Base-by-base conservation (phyloP, 257 asterid species). In the Ilex aquifolium region DNA sequence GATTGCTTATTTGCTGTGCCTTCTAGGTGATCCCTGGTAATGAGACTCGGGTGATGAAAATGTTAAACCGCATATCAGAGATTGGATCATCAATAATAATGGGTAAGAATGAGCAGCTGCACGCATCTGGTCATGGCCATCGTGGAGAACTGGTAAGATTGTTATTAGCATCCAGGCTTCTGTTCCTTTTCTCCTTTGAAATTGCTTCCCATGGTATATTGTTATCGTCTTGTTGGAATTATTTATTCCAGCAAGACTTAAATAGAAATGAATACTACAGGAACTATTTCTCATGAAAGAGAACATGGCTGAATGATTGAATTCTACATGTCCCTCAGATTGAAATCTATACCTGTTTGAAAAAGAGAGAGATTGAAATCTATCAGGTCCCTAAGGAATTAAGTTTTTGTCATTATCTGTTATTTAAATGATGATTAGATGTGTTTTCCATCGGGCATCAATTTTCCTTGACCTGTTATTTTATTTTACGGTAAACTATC, bases 21-120 rank as follows among this genome's bases (percentile, higher is more conserved):
- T 71, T 74, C 58, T 76, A 93, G 99, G 97, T 93, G 64, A 93
- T 93, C 62, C 99, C 99, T 68, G 99, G 99, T 57, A 93, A 93
- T 71, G 99, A 93, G 81, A 84, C 83, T 17, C 85, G 97, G 69
- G 99, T 93, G 62, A 93, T 93, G 95, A 79, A 85, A 78, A 93
- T 93, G 99, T 69, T 93, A 16, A 93, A 93, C 64, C 97, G 99
- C 27, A 69, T 93, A 77, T 82, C 99, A 56, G 97, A 90, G 61
- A 85, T 93, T 42, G 99, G 99, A 73, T 78, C 99, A 46, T 76
- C 83, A 11, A 80, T 93, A 73, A 91, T 93, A 72, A 90, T 93
- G 97, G 99, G 99, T 60, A 93, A 85, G 85, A 90, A 82, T 69
- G 96, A 87, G 75, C 83, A 73, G 75, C 84, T 93, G 70, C 97